Evolutionary conservation across 2,329 filamentous ascomycete genomes (phyloP).

Genomic region (Exophiala viscosa): DNA sequence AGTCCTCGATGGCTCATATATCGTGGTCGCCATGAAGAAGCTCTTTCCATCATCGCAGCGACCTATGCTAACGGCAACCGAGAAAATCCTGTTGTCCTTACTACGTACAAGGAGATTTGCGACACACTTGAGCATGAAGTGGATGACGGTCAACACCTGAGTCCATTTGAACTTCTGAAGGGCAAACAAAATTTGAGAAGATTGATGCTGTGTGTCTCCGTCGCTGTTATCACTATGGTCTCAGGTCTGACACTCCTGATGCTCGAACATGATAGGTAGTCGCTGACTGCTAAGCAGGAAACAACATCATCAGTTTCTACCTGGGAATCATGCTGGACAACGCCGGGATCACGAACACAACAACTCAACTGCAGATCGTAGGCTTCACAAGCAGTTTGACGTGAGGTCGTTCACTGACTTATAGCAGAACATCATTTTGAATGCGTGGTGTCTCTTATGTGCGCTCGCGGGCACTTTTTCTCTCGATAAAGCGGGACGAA

Average conservation of each 20-base stretch:
- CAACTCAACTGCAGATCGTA: constrained; percentile 42
- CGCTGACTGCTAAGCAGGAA: constrained; percentile 34
- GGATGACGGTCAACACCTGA: neutral
- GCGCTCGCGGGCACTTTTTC: constrained; percentile 44
- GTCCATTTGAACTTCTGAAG: neutral
- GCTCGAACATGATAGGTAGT: neutral
- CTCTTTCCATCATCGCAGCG: constrained; percentile 11
- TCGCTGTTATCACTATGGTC: neutral
- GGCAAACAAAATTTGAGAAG: constrained; percentile 1
- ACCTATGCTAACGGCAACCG: constrained; percentile 13
- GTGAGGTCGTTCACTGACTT: too few relatives aligned
- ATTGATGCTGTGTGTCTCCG: constrained; percentile 2
- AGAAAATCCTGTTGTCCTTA: constrained; percentile 2
- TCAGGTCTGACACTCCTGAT: neutral
- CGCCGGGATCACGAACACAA: constrained; percentile 45
- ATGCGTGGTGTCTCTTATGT: constrained; percentile 47
- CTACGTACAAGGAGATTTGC: constrained; percentile 12
- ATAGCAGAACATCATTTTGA: constrained; percentile 46
- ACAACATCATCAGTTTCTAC: constrained; percentile 43
- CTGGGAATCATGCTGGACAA: constrained; percentile 43
- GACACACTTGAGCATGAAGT: constrained; percentile 13
- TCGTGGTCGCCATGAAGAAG: constrained; percentile 19
- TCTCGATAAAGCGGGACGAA: constrained; percentile 44
- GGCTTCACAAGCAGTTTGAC: neutral
- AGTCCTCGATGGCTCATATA: constrained; percentile 27